These are phyloP conservation scores for Grosmannia serpens DNA, from an alignment of 2,329 filamentous ascomycete species.

Conservation along the genomic window DNA sequence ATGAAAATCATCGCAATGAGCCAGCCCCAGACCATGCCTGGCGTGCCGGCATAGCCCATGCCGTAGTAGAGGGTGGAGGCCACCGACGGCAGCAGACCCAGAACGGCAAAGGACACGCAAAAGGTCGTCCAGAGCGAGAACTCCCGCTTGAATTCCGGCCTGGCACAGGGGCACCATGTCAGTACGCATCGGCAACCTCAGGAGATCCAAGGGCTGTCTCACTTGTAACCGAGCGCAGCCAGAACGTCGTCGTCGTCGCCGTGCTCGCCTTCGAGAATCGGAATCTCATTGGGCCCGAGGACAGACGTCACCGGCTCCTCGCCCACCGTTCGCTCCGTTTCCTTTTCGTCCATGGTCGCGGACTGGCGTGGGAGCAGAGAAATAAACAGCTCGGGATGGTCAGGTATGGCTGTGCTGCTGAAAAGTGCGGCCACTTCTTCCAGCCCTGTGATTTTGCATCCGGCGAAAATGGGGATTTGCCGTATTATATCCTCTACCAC, in stretches of 20 bases:
- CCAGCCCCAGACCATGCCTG: constrained; percentile 68
- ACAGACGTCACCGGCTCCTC: constrained; percentile 12
- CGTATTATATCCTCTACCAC: too few relatives aligned
- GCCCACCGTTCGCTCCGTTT: background rate
- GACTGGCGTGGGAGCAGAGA: background rate
- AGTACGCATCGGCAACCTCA: background rate
- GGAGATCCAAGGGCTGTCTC: background rate
- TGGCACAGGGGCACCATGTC: background rate
- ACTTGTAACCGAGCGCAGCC: constrained; percentile 44
- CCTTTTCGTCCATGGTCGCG: background rate
- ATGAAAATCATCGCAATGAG: constrained; percentile 62
- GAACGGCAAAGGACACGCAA: constrained; percentile 61
- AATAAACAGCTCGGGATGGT: background rate
- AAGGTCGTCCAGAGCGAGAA: constrained; percentile 66
- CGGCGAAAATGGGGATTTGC: too few relatives aligned
- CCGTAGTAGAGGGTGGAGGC: constrained; percentile 63
- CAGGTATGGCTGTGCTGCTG: too few relatives aligned
- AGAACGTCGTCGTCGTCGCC: constrained; percentile 45
- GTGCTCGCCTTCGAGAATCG: constrained; percentile 7
- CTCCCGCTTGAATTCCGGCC: constrained; percentile 46
- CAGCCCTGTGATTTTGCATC: too few relatives aligned
- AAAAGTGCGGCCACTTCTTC: too few relatives aligned
- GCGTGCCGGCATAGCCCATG: constrained; percentile 38
- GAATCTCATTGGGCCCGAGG: constrained; percentile 8
- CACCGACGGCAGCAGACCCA: constrained; percentile 60